Conservation (phyloP, 73 alveolate genomes). For the Loxodes magnus region DNA sequence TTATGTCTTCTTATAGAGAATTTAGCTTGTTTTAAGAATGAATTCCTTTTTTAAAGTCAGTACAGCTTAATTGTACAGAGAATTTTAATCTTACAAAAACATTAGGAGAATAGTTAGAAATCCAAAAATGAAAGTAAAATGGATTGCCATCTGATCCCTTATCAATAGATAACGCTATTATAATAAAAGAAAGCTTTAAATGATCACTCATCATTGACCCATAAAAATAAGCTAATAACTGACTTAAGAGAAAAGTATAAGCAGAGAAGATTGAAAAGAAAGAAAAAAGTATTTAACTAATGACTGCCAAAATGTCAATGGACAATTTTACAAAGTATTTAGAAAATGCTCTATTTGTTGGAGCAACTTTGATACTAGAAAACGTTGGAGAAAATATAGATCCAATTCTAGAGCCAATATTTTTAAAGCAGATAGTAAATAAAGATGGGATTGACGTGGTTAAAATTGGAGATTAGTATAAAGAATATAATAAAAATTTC, state of each 20-base stretch:
- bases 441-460: conserved; percentile 54
- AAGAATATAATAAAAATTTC: conserved; percentile 92
- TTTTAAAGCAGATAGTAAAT: conserved; percentile 73
- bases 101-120: conserved; percentile 66
- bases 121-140: conserved; percentile 77
- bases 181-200: conserved; percentile 61
- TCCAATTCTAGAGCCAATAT: conserved; percentile 96
- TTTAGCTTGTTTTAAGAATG: conserved; percentile 47
- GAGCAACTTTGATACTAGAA: conserved; percentile 49
- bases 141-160: conserved; percentile 88
- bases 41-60: conserved; percentile 49
- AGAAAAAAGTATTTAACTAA: conserved; percentile 38
- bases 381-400: conserved; percentile 80
- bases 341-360: conserved; percentile 58
- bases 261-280: conserved; percentile 48
- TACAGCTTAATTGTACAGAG: conserved; percentile 58
- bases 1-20: conserved; percentile 76
- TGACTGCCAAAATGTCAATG: conserved; percentile 50
- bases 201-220: conserved; percentile 95
- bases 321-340: conserved; percentile 39
- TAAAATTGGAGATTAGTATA: conserved; percentile 82
- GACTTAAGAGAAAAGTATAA: conserved; percentile 74
- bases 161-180: conserved; percentile 87
- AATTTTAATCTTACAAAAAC: conserved; percentile 54
- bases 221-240: conserved; percentile 82